Evolutionary conservation across 441 rosid genomes (phyloP), one percentile per base, ranked within the genome.

Genomic region (Populus hybrid): DNA sequence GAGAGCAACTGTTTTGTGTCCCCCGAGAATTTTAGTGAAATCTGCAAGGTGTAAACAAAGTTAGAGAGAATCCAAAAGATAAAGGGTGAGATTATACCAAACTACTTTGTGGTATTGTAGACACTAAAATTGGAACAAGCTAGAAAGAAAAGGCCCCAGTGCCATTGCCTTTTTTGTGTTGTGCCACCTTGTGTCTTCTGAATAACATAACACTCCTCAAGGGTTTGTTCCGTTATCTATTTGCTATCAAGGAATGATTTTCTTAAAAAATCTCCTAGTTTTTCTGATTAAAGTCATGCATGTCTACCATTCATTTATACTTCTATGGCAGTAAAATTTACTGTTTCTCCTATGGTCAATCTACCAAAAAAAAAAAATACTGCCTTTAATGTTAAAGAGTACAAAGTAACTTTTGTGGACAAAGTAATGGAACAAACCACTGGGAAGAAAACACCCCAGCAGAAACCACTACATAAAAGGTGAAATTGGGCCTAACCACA

Each of bases 1-100:
- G 85, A 87, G 80, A 87, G 74, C 87, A 91, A 74, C 72, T 83
- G 85, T 59, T 82, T 86, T 75, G 88, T 81, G 77, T 89, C 90
- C 69, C 75, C 68, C 14, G 87, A 85, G 75, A 91, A 84, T 80
- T 86, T 89, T 35, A 59, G 82, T 67, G 84, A 84, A 84, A 91
- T 83, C 98, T 95, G 94, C 88, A 83, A 72, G 80, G 83, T 36
- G 72, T 80, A 57, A 63, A 76, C 78, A 4, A 76, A 36, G 72
- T 81, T 71, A 80, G 75, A 46, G 73, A 72, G 68, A 81, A 72
- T 36, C 21, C 30, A 59, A 68, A 61, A 46, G 66, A 8, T 19
- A n/a, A 21, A 72, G 42, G 21, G 53, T 46, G 57, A 46, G 57
- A 69, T 7, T 11, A 10, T 24, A 65, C 23, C 46, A 40, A 65